A percentile compares a stretch with the other conserved stretches of the same genome.
phyloP scores from a whole-genome alignment of 305 asterid species.

The Withania somnifera region DNA sequence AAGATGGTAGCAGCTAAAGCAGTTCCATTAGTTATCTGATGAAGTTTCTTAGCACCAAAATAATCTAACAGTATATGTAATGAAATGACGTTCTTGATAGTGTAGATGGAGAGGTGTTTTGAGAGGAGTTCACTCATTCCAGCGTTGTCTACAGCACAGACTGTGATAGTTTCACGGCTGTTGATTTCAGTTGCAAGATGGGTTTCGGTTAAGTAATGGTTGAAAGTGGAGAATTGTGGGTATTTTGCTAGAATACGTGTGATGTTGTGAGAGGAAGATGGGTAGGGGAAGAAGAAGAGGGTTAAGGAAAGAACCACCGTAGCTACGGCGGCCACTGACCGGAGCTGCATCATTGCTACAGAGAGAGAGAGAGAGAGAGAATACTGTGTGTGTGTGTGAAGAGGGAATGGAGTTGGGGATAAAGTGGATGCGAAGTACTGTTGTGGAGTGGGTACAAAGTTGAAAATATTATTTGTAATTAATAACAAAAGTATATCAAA shows the following conservation, averaged over 20 bases:
- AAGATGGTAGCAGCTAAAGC: constrained; percentile 74
- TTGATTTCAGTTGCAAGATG: constrained; percentile 74
- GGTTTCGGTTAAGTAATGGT: constrained; percentile 54
- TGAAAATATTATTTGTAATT: too few relatives aligned
- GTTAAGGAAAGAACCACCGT: constrained; percentile 17
- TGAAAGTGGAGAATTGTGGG: constrained; percentile 66
- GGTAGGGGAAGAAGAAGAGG: constrained; percentile 14
- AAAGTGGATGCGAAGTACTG: too few relatives aligned
- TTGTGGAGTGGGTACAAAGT: neutral
- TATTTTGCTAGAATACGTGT: constrained; percentile 45
- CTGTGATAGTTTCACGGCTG: constrained; percentile 61
- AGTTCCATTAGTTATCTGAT: constrained; percentile 58
- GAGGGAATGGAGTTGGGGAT: too few relatives aligned
- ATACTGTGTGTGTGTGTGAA: neutral
- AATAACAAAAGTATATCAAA: too few relatives aligned
- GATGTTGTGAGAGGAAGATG: constrained; percentile 55
- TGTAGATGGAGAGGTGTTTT: constrained; percentile 35
- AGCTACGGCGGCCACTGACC: constrained; percentile 27
- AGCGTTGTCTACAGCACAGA: constrained; percentile 65
- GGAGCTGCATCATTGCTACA: constrained; percentile 40
- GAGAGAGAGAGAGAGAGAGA: neutral
- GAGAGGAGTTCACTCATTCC: constrained; percentile 62
- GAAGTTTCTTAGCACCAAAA: constrained; percentile 74
- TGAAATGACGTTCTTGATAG: constrained; percentile 50
- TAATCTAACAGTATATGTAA: constrained; percentile 79